phyloP scores from a whole-genome alignment of 257 asterid genomes.

The Solanum dulcamara region DNA sequence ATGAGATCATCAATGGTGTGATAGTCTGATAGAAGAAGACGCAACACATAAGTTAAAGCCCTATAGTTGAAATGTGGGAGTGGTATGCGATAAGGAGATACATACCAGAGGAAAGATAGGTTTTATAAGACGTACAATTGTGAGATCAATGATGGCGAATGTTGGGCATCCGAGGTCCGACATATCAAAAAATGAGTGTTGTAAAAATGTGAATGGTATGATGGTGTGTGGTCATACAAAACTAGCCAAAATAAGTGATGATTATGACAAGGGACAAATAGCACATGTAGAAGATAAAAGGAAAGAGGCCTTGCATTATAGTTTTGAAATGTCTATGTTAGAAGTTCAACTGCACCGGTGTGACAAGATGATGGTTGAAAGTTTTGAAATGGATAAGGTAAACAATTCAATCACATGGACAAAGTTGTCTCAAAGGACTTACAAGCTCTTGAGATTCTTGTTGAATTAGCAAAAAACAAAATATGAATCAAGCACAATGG shows the following conservation, averaged over 20 bases:
- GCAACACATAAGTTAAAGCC: not conserved
- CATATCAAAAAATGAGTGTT: not conserved
- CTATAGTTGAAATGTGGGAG: not conserved
- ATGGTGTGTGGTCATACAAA: not conserved
- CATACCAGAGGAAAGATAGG: not conserved
- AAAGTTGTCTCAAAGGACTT: not conserved
- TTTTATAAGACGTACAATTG: not conserved
- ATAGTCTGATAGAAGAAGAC: not conserved
- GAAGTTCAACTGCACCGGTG: not conserved
- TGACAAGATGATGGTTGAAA: not conserved
- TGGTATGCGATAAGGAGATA: not conserved
- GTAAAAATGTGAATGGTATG: not conserved
- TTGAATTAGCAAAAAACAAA: not conserved
- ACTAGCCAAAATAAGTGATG: not conserved
- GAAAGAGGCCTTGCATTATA: not conserved
- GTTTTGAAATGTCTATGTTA: not conserved
- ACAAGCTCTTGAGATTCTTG: not conserved
- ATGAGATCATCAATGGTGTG: not conserved
- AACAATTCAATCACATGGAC: not conserved
- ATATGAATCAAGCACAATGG: not conserved
- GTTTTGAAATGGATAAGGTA: not conserved
- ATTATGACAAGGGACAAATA: not conserved
- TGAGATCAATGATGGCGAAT: not conserved
- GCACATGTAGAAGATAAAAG: not conserved
- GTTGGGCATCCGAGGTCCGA: not conserved